Evolutionary conservation across 352 stramenopile species (phyloP).

Genomic region (Phytopythium helicoides): DNA sequence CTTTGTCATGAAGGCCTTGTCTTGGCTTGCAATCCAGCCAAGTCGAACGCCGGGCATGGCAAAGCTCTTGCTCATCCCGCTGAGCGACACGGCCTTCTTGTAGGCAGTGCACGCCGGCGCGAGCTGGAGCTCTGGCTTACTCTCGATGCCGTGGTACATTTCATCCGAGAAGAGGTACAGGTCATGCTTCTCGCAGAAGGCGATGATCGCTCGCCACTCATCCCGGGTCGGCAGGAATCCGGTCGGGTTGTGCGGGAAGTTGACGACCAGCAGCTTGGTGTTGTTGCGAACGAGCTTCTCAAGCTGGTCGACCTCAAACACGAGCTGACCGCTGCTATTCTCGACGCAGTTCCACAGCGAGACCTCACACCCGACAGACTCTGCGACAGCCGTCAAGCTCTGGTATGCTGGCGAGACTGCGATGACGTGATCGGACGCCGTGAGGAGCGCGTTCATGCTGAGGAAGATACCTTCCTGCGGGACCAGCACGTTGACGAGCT

Average conservation of each 20-base stretch:
- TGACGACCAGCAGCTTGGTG: conserved; percentile 66
- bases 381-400: conserved; percentile 34
- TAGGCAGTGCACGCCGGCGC: conserved; percentile 32
- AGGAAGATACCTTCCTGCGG: conserved; percentile 69
- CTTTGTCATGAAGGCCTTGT: conserved; percentile 26
- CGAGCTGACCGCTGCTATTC: conserved; percentile 11
- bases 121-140: conserved; percentile 17
- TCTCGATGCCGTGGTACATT: conserved; percentile 59
- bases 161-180: conserved; percentile 66
- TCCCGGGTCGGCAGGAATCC: conserved; percentile 31
- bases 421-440: conserved; percentile 49
- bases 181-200: conserved; percentile 28
- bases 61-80: conserved; percentile 57
- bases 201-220: conserved; percentile 41
- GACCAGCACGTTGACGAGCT: conserved; percentile 33
- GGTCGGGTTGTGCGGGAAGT: conserved; percentile 81
- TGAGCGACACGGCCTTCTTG: conserved; percentile 47
- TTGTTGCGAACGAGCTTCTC: conserved; percentile 28
- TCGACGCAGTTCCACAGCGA: conserved; percentile 30
- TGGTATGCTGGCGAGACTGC: conserved; percentile 50
- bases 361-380: conserved; percentile 33
- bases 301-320: conserved; percentile 43
- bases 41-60: conserved; percentile 51
- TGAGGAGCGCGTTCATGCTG: conserved; percentile 43
- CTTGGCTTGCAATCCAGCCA: conserved; percentile 51